Evolutionary conservation across 305 asterid genomes (phyloP).

Genomic region (Plantago rigida): DNA sequence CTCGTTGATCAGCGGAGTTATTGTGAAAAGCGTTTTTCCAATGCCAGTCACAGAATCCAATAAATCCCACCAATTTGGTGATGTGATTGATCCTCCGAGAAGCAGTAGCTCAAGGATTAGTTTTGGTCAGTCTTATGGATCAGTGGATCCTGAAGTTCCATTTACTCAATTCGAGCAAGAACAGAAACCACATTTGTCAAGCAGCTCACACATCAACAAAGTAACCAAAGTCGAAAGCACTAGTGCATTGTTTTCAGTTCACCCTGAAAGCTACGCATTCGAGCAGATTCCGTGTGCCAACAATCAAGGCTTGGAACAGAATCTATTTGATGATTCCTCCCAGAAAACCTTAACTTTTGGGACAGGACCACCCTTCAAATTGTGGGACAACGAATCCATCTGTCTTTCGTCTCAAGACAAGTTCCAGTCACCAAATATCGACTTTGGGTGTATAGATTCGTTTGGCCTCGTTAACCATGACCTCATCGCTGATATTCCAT

Average conservation of each 20-base stretch:
- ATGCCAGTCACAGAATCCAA: constrained; percentile 31
- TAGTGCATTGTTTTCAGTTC: constrained; percentile 32
- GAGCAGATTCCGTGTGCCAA: constrained; percentile 26
- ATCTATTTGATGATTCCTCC: constrained; percentile 32
- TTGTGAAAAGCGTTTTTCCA: constrained; percentile 30
- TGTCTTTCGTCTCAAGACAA: constrained; percentile 36
- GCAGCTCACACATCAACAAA: constrained; percentile 25
- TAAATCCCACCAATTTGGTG: constrained; percentile 26
- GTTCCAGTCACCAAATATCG: constrained; percentile 28
- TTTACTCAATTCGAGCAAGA: constrained; percentile 41
- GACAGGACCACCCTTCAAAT: constrained; percentile 32
- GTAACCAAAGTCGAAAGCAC: constrained; percentile 30
- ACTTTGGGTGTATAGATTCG: constrained; percentile 25
- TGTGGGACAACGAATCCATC: constrained; percentile 41
- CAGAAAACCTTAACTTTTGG: constrained; percentile 30
- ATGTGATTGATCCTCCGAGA: constrained; percentile 32
- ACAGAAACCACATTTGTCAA: constrained; percentile 28
- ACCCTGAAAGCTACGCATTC: constrained; percentile 29
- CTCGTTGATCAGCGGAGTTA: constrained; percentile 30
- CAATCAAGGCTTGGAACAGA: constrained; percentile 34
- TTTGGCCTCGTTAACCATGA: constrained; percentile 34
- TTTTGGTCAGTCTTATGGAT: constrained; percentile 29
- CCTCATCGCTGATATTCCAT: constrained; percentile 37
- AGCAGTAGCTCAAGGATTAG: constrained; percentile 32
- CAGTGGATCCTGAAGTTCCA: constrained; percentile 31